These are phyloP conservation scores for Kuraishia hungarica DNA, from an alignment of 805 yeast genomes.

Conservation along the genomic window DNA sequence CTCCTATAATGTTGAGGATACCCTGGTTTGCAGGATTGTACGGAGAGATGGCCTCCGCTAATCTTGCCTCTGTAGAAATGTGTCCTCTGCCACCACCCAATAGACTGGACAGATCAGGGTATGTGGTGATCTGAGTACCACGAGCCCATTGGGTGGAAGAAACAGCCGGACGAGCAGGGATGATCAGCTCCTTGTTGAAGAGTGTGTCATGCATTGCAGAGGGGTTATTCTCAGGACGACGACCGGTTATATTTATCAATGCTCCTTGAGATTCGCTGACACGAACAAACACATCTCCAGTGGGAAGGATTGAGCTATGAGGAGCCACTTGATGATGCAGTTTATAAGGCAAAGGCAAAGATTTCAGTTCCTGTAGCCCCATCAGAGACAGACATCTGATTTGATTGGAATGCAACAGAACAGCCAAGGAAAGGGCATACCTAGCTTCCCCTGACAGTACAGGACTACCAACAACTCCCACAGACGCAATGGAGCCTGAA, in stretches of 20 bases:
- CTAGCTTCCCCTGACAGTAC: background rate
- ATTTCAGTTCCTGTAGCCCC: conserved; percentile 48
- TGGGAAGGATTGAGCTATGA: conserved; percentile 33
- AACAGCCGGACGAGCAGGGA: conserved; percentile 75
- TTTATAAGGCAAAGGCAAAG: conserved; percentile 33
- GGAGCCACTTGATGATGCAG: conserved; percentile 29
- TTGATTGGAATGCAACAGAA: conserved; percentile 9
- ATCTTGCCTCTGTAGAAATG: conserved; percentile 49
- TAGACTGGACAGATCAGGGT: conserved; percentile 53
- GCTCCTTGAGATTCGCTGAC: conserved; percentile 46
- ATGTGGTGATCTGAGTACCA: conserved; percentile 49
- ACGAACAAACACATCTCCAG: conserved; percentile 49
- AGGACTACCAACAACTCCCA: conserved; percentile 40
- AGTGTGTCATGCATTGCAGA: conserved; percentile 39
- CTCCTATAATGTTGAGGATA: conserved; percentile 2
- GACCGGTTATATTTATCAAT: conserved; percentile 34
- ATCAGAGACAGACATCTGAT: conserved; percentile 41
- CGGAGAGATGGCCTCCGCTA: conserved; percentile 40
- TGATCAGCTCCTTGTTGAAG: conserved; percentile 57
- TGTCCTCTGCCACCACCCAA: conserved; percentile 74
- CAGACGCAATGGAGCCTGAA: conserved; percentile 33
- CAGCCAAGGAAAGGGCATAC: background rate
- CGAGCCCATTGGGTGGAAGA: conserved; percentile 82
- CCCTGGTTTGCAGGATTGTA: conserved; percentile 23
- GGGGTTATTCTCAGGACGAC: conserved; percentile 17